These are phyloP conservation scores for Nemania sp. DNA, from an alignment of 2,329 filamentous ascomycete species.

Conservation along the genomic window DNA sequence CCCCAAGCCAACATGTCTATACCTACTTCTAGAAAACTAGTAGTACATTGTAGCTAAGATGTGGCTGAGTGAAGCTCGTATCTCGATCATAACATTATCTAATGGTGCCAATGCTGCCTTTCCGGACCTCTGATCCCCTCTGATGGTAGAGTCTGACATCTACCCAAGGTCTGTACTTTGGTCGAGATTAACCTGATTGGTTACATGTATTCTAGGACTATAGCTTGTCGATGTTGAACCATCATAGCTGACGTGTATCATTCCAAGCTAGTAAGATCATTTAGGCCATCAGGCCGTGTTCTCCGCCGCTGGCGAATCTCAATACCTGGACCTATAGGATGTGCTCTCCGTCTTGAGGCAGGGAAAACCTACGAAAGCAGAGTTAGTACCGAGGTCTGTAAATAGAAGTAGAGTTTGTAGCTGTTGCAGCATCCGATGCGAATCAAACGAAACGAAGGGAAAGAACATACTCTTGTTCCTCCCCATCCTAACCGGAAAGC, in stretches of 20 bases:
- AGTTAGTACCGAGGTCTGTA: constrained; percentile 18
- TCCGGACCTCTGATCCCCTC: background rate
- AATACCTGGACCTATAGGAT: constrained; percentile 83
- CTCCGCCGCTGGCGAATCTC: constrained; percentile 77
- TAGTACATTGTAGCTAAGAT: background rate
- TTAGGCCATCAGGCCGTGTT: constrained; percentile 65
- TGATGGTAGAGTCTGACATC: background rate
- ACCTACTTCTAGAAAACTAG: background rate
- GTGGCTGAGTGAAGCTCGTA: constrained; percentile 2
- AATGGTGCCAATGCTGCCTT: background rate
- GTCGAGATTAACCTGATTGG: background rate
- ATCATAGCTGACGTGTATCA: constrained; percentile 53
- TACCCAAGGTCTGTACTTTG: background rate
- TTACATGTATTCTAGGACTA: constrained; percentile 7
- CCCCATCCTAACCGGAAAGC: constrained; percentile 95
- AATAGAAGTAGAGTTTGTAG: background rate
- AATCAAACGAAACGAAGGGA: background rate
- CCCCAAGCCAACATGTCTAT: background rate
- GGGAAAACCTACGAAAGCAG: constrained; percentile 65
- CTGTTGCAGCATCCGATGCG: background rate
- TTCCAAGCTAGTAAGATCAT: constrained; percentile 77
- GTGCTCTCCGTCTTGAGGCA: constrained; percentile 68
- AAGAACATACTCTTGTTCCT: constrained; percentile 86
- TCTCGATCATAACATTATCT: constrained; percentile 1
- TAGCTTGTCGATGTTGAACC: background rate